Percentiles rank a stretch among this genome's conserved stretches.
Conservation (phyloP, 2,329 filamentous ascomycete genomes). For the Ceratocystis colombiana region DNA sequence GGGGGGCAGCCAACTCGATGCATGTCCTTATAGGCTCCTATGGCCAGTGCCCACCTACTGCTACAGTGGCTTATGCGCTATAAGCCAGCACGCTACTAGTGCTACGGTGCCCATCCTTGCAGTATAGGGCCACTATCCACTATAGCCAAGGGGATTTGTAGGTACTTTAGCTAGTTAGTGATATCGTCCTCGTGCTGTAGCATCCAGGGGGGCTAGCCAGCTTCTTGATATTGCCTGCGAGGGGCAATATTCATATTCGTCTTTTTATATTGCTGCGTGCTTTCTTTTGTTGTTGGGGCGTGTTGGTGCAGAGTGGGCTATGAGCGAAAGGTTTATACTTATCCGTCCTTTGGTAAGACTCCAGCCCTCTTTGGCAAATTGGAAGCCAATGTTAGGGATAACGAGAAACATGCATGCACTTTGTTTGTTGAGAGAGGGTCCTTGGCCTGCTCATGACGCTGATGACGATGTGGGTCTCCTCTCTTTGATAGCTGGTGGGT, state of each 20-base stretch:
- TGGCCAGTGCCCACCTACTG: neutral
- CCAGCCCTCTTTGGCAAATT: neutral
- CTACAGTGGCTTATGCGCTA: neutral
- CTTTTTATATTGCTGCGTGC: neutral
- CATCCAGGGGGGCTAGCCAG: neutral
- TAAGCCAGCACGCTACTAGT: neutral
- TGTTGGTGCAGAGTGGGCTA: no score
- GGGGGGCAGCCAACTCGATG: neutral
- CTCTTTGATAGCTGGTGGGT: no score
- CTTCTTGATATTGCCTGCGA: neutral
- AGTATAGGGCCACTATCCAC: no score
- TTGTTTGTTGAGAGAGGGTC: neutral
- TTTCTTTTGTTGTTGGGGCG: neutral
- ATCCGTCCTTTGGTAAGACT: neutral
- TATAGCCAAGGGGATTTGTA: no score
- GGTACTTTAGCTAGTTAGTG: neutral
- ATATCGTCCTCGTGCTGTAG: neutral
- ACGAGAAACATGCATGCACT: slow-evolving; percentile 9
- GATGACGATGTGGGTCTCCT: neutral
- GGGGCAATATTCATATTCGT: neutral
- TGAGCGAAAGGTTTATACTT: neutral
- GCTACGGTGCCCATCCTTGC: neutral
- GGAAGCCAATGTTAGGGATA: neutral
- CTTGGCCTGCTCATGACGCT: neutral
- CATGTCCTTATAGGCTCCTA: neutral